These are phyloP conservation scores for Sphagnum magellanicum DNA, from an alignment of 228 moss, liverwort and hornwort genomes.

Conservation along the genomic window DNA sequence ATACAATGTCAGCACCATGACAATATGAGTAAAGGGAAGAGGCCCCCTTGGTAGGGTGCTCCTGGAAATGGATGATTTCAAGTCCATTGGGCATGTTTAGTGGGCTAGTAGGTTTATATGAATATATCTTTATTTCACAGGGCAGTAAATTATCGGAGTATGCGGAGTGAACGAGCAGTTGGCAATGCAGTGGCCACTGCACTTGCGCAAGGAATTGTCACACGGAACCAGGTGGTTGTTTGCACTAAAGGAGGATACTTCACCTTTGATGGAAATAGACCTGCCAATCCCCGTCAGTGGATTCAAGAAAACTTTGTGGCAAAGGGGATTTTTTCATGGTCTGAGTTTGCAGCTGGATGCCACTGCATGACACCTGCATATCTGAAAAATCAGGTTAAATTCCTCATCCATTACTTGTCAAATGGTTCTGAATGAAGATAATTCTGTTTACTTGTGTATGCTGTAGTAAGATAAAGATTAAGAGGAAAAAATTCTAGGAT, in stretches of 20 bases:
- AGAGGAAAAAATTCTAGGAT: too few species aligned
- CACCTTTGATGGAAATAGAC: slow-evolving; percentile 57
- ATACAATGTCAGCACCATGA: too few species aligned
- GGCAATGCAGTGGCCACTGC: slow-evolving; percentile 39
- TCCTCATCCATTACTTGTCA: too few species aligned
- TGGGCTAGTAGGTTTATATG: too few species aligned
- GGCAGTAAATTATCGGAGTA: slow-evolving; percentile 54
- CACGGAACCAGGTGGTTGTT: slow-evolving; percentile 48
- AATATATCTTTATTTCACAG: slow-evolving; percentile 6
- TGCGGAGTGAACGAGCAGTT: slow-evolving; percentile 57
- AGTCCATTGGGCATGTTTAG: too few species aligned
- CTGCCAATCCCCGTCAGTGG: slow-evolving; percentile 59
- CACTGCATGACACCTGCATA: slow-evolving; percentile 64
- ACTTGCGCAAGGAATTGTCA: slow-evolving; percentile 21
- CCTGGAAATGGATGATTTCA: too few species aligned
- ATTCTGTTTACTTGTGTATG: too few species aligned
- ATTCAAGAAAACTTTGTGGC: slow-evolving; percentile 61
- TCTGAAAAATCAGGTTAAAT: slow-evolving; percentile 51
- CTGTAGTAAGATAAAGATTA: too few species aligned
- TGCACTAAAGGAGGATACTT: slow-evolving; percentile 78
- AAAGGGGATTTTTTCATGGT: slow-evolving; percentile 40
- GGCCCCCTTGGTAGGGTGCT: too few species aligned
- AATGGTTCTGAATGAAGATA: too few species aligned
- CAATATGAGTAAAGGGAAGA: too few species aligned
- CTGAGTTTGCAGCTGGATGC: slow-evolving; percentile 46